Base-by-base conservation (phyloP, 2,329 filamentous ascomycete genomes). In the Cytospora mali region DNA sequence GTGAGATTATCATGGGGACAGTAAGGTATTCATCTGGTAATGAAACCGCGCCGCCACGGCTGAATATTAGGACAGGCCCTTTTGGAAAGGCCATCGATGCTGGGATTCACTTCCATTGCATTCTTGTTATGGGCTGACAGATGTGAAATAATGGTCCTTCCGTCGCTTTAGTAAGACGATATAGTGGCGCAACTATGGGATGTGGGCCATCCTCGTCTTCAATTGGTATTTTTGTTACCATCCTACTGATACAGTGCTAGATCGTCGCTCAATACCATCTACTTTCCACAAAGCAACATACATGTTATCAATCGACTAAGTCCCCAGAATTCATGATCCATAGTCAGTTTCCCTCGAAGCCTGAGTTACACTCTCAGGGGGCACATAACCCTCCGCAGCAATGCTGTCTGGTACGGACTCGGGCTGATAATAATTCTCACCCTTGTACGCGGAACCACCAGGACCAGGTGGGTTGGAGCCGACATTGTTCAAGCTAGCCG, bases 321-420 rank as follows among this genome's bases (percentile, higher is more conserved):
- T 27, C 10, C 10, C 6, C 33, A 21, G 21, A n/a, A n/a, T 1
- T 33, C 28, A 23, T 39, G 31, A 25, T 31, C 58, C 27, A 42
- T n/a, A 51, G 48, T 23, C 51, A 18, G 29, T 48, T 28, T 62
- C 49, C 52, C 46, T 54, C 1, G 54, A 35, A 1, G 73, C 67
- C 68, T 81, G 69, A 2, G 73, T 73, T 48, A 78, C 77, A 35
- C 76, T 81, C 52, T 69, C 71, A 0, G 78, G 79, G 11, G 79
- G 69, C 53, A 80, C 68, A 58, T 76, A 71, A 0, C 76, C 76
- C 70, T 79, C 75, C 1, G 77, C 77, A 2, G 78, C 75, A 55
- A 75, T 75, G 64, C 75, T 76, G 21, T 79, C 78, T 6, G 77
- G 76, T 28, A 80, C 77, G 23, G 69, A 72, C 72, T 80, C 76